Evolutionary conservation across 768 basidiomycete species (phyloP).

Genomic region (Suillus brevipes): DNA sequence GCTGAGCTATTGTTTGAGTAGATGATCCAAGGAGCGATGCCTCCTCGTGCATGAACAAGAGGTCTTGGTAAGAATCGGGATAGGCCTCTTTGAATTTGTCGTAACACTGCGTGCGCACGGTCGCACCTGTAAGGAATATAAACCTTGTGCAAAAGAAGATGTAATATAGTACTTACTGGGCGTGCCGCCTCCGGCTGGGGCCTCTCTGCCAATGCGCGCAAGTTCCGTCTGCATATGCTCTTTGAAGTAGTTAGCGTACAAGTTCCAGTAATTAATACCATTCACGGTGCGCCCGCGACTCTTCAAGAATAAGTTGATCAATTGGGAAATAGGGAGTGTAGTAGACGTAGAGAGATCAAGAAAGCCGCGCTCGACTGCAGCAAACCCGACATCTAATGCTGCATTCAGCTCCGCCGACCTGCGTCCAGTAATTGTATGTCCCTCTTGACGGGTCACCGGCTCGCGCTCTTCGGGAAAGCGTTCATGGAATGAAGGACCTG

Average conservation of each 20-base stretch:
- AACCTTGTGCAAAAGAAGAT: background rate
- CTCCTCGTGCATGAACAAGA: background rate
- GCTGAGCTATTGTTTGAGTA: slow-evolving; percentile 7
- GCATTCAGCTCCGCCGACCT: too few relatives aligned
- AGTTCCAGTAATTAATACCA: slow-evolving; percentile 7
- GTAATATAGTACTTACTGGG: background rate
- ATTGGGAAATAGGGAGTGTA: slow-evolving; percentile 3
- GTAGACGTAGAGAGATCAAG: background rate
- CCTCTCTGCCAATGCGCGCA: background rate
- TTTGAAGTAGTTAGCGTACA: slow-evolving; percentile 3
- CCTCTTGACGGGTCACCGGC: too few relatives aligned
- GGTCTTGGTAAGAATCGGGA: background rate
- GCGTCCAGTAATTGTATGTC: too few relatives aligned
- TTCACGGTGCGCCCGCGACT: background rate
- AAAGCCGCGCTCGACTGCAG: background rate
- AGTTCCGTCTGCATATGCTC: slow-evolving; percentile 6
- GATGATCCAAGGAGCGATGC: background rate
- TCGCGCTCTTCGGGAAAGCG: too few relatives aligned
- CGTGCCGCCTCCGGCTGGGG: background rate
- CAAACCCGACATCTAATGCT: background rate
- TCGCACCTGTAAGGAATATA: background rate
- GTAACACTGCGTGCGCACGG: background rate
- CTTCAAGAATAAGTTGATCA: slow-evolving; percentile 12
- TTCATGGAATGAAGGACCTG: too few relatives aligned
- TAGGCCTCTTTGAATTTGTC: background rate